Percentiles rank a stretch among this genome's conserved stretches.
These are phyloP conservation scores for Russula lepida DNA, from an alignment of 768 basidiomycete genomes.

Conservation along the genomic window DNA sequence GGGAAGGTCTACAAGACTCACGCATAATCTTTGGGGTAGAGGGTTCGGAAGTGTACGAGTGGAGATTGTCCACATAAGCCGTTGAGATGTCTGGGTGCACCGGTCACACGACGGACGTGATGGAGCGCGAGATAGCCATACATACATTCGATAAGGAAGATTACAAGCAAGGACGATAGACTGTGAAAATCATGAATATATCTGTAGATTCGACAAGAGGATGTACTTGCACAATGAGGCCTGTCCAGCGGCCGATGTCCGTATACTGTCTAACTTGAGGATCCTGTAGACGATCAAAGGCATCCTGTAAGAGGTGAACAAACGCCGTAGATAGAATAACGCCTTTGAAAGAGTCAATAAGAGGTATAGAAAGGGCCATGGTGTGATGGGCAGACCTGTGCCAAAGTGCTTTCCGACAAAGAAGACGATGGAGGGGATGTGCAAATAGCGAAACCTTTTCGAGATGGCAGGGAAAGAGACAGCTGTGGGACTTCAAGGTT, in stretches of 20 bases:
- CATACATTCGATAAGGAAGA: constrained; percentile 78
- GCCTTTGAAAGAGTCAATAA: constrained; percentile 32
- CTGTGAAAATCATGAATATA: constrained; percentile 29
- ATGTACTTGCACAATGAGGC: constrained; percentile 58
- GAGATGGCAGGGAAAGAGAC: constrained; percentile 67
- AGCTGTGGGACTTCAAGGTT: constrained; percentile 31
- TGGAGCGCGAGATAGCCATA: background rate
- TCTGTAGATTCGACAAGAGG: constrained; percentile 12
- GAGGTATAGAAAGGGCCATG: background rate
- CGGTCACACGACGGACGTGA: background rate
- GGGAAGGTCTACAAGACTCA: background rate
- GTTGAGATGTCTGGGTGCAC: constrained; percentile 54
- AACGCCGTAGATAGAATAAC: constrained; percentile 81
- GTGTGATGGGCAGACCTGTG: constrained; percentile 30
- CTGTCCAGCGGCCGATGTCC: constrained; percentile 48
- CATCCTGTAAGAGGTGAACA: constrained; percentile 70
- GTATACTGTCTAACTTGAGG: constrained; percentile 36
- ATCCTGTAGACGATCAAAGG: constrained; percentile 52
- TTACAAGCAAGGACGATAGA: constrained; percentile 52
- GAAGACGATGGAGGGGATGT: constrained; percentile 61
- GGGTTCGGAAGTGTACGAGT: constrained; percentile 45
- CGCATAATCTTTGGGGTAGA: constrained; percentile 23
- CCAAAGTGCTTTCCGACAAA: constrained; percentile 88
- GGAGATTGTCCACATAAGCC: constrained; percentile 62
- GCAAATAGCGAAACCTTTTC: constrained; percentile 41